phyloP scores from a whole-genome alignment of 2,329 filamentous ascomycete genomes.

The Phaeosphaeriaceae sp. region DNA sequence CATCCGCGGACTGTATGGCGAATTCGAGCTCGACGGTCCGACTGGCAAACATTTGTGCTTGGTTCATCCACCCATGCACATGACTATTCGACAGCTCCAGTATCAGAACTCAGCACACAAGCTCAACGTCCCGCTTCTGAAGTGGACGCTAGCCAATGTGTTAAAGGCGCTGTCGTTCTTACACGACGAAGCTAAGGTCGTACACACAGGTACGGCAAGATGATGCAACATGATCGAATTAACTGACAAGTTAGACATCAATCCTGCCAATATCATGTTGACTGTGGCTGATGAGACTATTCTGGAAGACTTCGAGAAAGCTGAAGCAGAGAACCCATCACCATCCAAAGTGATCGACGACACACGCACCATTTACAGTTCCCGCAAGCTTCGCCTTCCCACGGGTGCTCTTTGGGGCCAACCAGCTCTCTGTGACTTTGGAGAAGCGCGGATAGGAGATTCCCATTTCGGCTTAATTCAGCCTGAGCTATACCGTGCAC shows the following conservation, averaged over 20 bases:
- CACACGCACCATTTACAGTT: constrained; percentile 26
- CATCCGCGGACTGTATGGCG: constrained; percentile 24
- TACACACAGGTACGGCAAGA: constrained; percentile 52
- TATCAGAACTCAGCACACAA: constrained; percentile 23
- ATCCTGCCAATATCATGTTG: constrained; percentile 52
- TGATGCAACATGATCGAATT: constrained; percentile 13
- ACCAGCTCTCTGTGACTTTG: constrained; percentile 49
- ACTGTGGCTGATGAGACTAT: constrained; percentile 47
- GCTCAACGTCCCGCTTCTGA: constrained; percentile 24
- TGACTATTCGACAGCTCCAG: constrained; percentile 35
- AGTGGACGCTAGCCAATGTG: constrained; percentile 44
- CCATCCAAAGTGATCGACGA: constrained; percentile 46
- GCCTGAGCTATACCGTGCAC: constrained; percentile 48
- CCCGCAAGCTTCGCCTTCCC: constrained; percentile 38
- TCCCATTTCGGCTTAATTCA: constrained; percentile 42
- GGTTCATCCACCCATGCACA: constrained; percentile 36
- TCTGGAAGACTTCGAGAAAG: constrained; percentile 41
- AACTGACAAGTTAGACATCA: constrained; percentile 49
- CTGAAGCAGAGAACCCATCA: constrained; percentile 46
- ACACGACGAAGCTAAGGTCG: constrained; percentile 53
- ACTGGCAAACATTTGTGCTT: constrained; percentile 32
- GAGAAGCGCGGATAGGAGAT: constrained; percentile 38
- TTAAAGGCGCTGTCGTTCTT: constrained; percentile 52
- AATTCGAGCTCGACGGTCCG: constrained; percentile 29
- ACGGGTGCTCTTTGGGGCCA: constrained; percentile 35